Conservation (phyloP, 2,329 filamentous ascomycete genomes). For the Stylonectria norvegica region DNA sequence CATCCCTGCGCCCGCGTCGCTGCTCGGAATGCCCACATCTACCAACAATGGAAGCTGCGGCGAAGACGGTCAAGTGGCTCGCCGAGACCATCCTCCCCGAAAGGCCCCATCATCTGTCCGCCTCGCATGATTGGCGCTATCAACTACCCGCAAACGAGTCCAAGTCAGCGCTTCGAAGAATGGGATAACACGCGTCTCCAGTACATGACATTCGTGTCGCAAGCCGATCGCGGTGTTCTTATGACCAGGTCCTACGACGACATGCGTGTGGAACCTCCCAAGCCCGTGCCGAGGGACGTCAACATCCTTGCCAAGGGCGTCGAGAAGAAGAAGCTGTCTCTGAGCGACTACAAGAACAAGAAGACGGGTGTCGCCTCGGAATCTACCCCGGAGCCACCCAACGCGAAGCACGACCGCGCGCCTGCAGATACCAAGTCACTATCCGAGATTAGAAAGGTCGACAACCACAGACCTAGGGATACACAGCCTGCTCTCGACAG, state of each 20-base stretch:
- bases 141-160: constrained; percentile 40
- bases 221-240: constrained; percentile 56
- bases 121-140: constrained; percentile 47
- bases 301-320: constrained; percentile 39
- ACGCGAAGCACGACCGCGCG: constrained; percentile 32
- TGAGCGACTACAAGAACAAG: constrained; percentile 59
- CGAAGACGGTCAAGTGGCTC: constrained; percentile 53
- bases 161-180: constrained; percentile 41
- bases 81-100: constrained; percentile 51
- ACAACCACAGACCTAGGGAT: constrained; percentile 23
- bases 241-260: constrained; percentile 56
- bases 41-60: constrained; percentile 57
- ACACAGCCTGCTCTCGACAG: constrained; percentile 24
- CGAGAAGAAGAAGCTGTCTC: constrained; percentile 53
- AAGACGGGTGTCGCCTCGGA: constrained; percentile 37
- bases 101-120: constrained; percentile 52
- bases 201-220: constrained; percentile 55
- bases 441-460: constrained; percentile 21
- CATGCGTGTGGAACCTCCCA: constrained; percentile 51
- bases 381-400: constrained; percentile 35
- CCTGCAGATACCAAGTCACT: constrained; percentile 19
- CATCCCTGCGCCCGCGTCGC: constrained; percentile 22
- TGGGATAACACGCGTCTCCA: constrained; percentile 50
- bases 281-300: constrained; percentile 36
- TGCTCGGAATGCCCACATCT: constrained; percentile 38